phyloP scores from a whole-genome alignment of 2,329 filamentous ascomycete genomes.

The Aspergillus melleus region DNA sequence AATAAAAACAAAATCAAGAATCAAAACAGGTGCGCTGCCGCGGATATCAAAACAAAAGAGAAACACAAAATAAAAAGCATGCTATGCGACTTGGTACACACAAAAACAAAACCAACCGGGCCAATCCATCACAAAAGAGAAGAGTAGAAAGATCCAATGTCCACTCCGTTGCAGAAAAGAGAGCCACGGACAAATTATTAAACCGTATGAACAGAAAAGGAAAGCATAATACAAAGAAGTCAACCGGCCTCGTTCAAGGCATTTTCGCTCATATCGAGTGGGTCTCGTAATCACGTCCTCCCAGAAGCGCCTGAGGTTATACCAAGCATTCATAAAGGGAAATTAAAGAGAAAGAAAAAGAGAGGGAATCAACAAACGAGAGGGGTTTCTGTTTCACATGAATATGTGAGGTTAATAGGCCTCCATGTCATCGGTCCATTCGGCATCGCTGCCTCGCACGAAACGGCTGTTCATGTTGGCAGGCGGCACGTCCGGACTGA shows the following conservation, averaged over 20 bases:
- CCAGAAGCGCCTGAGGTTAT: slow-evolving; percentile 16
- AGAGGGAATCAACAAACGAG: slow-evolving; percentile 5
- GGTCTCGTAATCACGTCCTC: slow-evolving; percentile 20
- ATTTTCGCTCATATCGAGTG: slow-evolving; percentile 27
- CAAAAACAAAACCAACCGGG: not conserved
- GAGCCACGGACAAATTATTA: slow-evolving; percentile 10
- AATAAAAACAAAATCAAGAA: not conserved
- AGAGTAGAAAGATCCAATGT: slow-evolving; percentile 10
- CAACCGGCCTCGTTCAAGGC: slow-evolving; percentile 4
- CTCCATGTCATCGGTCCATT: slow-evolving; percentile 55
- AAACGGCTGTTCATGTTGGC: slow-evolving; percentile 45
- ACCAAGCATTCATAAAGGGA: slow-evolving; percentile 10
- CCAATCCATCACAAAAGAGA: slow-evolving; percentile 20
- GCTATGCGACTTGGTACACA: slow-evolving; percentile 23
- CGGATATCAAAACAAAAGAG: slow-evolving; percentile 23
- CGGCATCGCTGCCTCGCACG: slow-evolving; percentile 52
- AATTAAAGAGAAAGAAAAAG: slow-evolving; percentile 10
- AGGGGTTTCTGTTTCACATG: not conserved
- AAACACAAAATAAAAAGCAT: slow-evolving; percentile 16
- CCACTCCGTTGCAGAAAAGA: not conserved
- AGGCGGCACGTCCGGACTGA: slow-evolving; percentile 43
- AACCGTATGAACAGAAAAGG: slow-evolving; percentile 14
- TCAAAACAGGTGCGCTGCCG: slow-evolving; percentile 16
- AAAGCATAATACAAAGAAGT: slow-evolving; percentile 25
- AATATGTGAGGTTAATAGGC: slow-evolving; percentile 33